Conservation (phyloP, 2,329 filamentous ascomycete genomes). For the Orbilia blumenaviensis region DNA sequence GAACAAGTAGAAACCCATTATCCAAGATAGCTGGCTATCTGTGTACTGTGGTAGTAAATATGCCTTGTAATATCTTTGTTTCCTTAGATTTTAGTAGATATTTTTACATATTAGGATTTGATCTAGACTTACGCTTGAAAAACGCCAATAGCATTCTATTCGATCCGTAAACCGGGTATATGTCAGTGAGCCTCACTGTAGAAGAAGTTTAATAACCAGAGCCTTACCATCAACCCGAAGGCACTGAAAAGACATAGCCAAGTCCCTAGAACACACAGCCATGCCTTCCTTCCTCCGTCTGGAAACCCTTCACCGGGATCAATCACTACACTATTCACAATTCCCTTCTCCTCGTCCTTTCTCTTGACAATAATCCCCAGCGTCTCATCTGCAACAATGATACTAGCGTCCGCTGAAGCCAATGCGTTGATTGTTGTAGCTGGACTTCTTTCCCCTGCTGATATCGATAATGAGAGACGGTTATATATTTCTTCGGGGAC, state of each 20-base stretch:
- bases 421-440: slow-evolving; percentile 35
- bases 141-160: slow-evolving; percentile 46
- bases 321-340: not conserved
- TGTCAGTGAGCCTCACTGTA: not conserved
- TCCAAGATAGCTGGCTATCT: slow-evolving; percentile 51
- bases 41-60: slow-evolving; percentile 50
- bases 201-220: not conserved
- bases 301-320: slow-evolving; percentile 39
- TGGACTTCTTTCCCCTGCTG: slow-evolving; percentile 27
- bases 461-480: slow-evolving; percentile 6
- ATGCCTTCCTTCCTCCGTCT: slow-evolving; percentile 42
- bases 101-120: not conserved
- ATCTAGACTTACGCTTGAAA: slow-evolving; percentile 39
- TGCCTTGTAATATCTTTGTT: slow-evolving; percentile 40
- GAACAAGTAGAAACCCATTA: slow-evolving; percentile 47
- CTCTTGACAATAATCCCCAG: slow-evolving; percentile 2
- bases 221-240: slow-evolving; percentile 47
- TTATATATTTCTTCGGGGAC: not conserved
- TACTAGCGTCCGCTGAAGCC: slow-evolving; percentile 33
- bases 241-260: slow-evolving; percentile 50
- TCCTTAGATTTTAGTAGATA: not conserved
- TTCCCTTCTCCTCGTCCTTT: slow-evolving; percentile 13
- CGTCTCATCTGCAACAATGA: slow-evolving; percentile 31
- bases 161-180: not conserved
- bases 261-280: slow-evolving; percentile 46